These are phyloP conservation scores for Auriscalpium microsporum DNA, from an alignment of 768 basidiomycete species.

Conservation along the genomic window DNA sequence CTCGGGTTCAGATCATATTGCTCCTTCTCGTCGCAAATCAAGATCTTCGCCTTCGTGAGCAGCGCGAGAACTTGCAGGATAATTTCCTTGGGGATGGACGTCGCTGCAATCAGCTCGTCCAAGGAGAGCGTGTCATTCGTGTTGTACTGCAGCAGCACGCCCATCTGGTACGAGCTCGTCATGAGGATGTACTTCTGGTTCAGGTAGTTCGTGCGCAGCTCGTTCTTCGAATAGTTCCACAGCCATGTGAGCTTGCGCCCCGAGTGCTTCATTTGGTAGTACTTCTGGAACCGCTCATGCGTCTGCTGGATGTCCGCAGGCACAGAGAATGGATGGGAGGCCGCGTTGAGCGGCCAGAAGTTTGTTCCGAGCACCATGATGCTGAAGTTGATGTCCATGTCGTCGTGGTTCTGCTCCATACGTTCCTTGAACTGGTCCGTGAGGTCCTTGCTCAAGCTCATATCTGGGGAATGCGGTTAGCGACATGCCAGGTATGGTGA, in stretches of 20 bases:
- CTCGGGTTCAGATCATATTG: constrained; percentile 90
- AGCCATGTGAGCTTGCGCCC: constrained; percentile 96
- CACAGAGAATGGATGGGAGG: constrained; percentile 78
- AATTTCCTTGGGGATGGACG: constrained; percentile 72
- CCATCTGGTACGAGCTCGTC: constrained; percentile 93
- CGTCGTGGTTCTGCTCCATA: constrained; percentile 79
- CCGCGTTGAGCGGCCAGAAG: constrained; percentile 89
- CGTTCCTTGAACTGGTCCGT: constrained; percentile 93
- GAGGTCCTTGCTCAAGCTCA: constrained; percentile 90
- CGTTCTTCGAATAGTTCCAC: constrained; percentile 98
- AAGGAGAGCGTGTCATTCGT: constrained; percentile 77
- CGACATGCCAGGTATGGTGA: background rate
- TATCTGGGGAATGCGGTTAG: constrained; percentile 43
- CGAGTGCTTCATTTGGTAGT: constrained; percentile 89
- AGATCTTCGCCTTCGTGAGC: constrained; percentile 75
- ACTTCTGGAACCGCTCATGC: constrained; percentile 86
- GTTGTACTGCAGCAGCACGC: constrained; percentile 92
- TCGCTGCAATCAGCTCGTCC: constrained; percentile 72
- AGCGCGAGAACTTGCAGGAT: constrained; percentile 57
- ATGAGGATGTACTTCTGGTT: constrained; percentile 94
- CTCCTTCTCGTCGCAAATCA: constrained; percentile 81
- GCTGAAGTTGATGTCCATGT: constrained; percentile 83
- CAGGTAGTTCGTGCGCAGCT: constrained; percentile 86
- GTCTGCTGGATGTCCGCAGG: constrained; percentile 81
- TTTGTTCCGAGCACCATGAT: constrained; percentile 93